Base-by-base conservation (phyloP, 75 land plant species). In the Cunninghamia lanceolata region DNA sequence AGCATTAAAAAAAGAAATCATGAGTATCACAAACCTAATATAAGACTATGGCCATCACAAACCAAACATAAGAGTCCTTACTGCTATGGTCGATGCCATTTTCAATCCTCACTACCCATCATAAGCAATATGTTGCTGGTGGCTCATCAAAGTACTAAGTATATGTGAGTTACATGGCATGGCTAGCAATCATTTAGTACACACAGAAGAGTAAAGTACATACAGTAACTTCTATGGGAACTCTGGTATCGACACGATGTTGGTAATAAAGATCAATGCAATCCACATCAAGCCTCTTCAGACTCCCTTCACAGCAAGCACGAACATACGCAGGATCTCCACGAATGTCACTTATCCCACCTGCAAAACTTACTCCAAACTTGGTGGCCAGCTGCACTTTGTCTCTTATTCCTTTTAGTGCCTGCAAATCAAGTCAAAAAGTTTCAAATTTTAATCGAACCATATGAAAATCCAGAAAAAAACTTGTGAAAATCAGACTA, bases 261-360 rank as follows among this genome's bases (percentile, higher is more conserved):
- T 85, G 90, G 84, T 93, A 93, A 83, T 94, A 94, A 50, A 94
- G 93, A 86, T 94, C 95, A 45, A 94, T 94, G 88, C 84, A 91
- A 19, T 94, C 91, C 3, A 94, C 85, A 34, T 84, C 92, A 8
- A 94, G 90, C 16, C 95, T 89, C 90, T 93, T 87, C 85, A 93
- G 66, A 74, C 95, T 94, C 9, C 86, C 95, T 84, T 93, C 95
- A 53, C 95, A 94, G 46, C 85, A 45, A 0, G 91, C 89, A n/a
- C 90, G 89, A 7, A 93, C 91, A 70, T 91, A 88, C 1, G 79
- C 87, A 10, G 92, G 92, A 66, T 93, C 94, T 4, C 89, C 91
- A 2, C 89, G 76, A 21, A 86, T 66, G 14, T 52, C 70, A 5
- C 54, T 16, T 54, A 54, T n/a, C 38, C 89, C 87, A 21, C 82